Conservation (phyloP, 1,284 basidiomycete genomes). For the Stereum hirsutum region DNA sequence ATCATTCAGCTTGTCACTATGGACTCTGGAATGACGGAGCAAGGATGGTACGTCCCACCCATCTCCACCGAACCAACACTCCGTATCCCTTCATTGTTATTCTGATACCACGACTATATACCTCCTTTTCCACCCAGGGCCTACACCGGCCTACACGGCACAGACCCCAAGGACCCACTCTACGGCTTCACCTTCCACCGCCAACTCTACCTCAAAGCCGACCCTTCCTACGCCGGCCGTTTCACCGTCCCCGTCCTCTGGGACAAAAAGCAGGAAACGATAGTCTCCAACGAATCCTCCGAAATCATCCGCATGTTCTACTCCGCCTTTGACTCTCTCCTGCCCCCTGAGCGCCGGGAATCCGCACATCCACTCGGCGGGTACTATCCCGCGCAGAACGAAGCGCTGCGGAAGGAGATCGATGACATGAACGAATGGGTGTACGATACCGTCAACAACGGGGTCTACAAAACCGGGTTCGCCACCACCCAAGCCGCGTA, state of each 20-base stretch:
- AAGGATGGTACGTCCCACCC: too few species aligned
- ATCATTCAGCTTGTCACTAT: constrained; percentile 41
- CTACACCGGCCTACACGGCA: too few species aligned
- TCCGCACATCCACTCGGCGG: too few species aligned
- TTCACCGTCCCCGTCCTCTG: constrained; percentile 93
- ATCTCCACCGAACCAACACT: too few species aligned
- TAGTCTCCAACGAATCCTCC: constrained; percentile 93
- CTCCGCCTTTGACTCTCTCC: constrained; percentile 66
- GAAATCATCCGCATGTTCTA: constrained; percentile 95
- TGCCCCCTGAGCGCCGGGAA: constrained; percentile 56
- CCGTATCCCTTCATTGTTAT: background rate
- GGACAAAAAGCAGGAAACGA: constrained; percentile 85
- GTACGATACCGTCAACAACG: constrained; percentile 77
- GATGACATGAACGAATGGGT: constrained; percentile 87
- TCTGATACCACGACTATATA: background rate
- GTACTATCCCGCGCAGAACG: constrained; percentile 69
- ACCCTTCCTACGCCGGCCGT: constrained; percentile 62
- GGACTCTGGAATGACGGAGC: constrained; percentile 5
- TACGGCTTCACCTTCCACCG: constrained; percentile 67
- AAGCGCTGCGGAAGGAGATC: constrained; percentile 60
- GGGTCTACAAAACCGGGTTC: constrained; percentile 88
- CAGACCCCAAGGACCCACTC: too few species aligned
- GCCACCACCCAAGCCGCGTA: constrained; percentile 81
- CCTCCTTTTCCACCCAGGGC: constrained; percentile 70
- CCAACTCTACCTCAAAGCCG: constrained; percentile 78